phyloP scores from a whole-genome alignment of 768 basidiomycete genomes.

The Nidularia sp. region DNA sequence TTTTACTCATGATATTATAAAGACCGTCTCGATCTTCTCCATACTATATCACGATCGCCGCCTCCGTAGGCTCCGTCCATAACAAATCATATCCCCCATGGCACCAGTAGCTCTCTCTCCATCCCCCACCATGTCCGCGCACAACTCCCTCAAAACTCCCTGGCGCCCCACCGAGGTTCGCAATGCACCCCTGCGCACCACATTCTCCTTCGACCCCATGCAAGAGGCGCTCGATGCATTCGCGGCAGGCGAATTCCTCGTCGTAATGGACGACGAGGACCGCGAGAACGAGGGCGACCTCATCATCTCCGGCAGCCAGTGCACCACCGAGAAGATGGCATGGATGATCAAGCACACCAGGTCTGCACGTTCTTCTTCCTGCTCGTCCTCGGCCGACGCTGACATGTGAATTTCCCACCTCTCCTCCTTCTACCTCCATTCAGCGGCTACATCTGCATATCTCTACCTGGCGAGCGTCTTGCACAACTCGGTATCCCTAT shows the following conservation, averaged over 20 bases:
- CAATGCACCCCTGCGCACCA: constrained; percentile 23
- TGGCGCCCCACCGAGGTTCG: constrained; percentile 31
- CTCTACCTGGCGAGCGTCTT: constrained; percentile 73
- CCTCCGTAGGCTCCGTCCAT: not conserved
- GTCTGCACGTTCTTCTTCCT: constrained; percentile 35
- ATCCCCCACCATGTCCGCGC: constrained; percentile 6
- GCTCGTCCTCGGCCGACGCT: constrained; percentile 6
- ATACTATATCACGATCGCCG: not conserved
- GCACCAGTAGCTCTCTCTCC: constrained; percentile 21
- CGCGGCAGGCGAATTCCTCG: constrained; percentile 80
- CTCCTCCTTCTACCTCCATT: not conserved
- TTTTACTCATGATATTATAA: constrained; percentile 13
- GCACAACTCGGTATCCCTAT: constrained; percentile 79
- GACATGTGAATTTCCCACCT: constrained; percentile 10
- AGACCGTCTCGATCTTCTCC: constrained; percentile 5
- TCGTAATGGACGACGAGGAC: constrained; percentile 96
- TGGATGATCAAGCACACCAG: constrained; percentile 98
- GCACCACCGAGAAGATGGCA: constrained; percentile 96
- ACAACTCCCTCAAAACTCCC: constrained; percentile 7
- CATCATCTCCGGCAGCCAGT: constrained; percentile 78
- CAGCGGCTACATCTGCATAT: constrained; percentile 93
- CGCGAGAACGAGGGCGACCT: constrained; percentile 98
- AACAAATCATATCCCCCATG: constrained; percentile 11
- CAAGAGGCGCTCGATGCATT: constrained; percentile 78
- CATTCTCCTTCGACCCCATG: constrained; percentile 75